Evolutionary conservation across 345 rosid species (phyloP), one percentile per base, ranked within the genome.

Genomic region (Melastoma malabathricum): DNA sequence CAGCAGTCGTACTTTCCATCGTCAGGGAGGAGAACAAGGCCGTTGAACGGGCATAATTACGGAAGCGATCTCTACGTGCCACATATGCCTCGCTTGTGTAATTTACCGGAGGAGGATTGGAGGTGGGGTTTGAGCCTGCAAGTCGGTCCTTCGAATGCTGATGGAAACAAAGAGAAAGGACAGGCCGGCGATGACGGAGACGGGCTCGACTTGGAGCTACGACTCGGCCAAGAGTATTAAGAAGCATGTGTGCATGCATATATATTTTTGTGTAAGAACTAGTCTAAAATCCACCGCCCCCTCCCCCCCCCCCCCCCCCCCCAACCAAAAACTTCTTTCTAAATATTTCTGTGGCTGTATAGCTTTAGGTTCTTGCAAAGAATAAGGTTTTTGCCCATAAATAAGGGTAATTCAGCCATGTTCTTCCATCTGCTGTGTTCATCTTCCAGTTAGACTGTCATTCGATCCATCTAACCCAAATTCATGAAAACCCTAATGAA

Each of bases 201-300:
- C 71, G 80, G 80, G 51, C 50, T 84, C 43, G 97, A 88, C 67
- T 80, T 88, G 86, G 97, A 88, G 78, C 89, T 88, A 62, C 82
- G 97, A 63, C 87, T 88, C 59, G 97, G 97, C 47, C 78, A 68
- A 31, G 63, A 74, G 31, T 5, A 51, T 51, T 51, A 51, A 51
- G 55, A 29, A 31, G 44, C 10, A 29, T 15, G 18, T 17, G 25
- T 43, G 55, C 29, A 15, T 16, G 15, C 29, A 17, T 51, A 51
- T 29, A 34, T 31, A 31, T 20, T 50, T 15, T 34, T 34, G 41
- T 34, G 41, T 34, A 34, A 6, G 41, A 34, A 34, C 41, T 6
- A 34, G 41, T 34, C 41, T 34, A 34, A 31, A 34, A 6, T n/a
- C n/a, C n/a, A n/a, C 12, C 12, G 2, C 41, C 41, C 41, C 41